Evolutionary conservation across 208 protist species (phyloP), one percentile per base, ranked within the genome.

Genomic region (Tetramitus jugosus): DNA sequence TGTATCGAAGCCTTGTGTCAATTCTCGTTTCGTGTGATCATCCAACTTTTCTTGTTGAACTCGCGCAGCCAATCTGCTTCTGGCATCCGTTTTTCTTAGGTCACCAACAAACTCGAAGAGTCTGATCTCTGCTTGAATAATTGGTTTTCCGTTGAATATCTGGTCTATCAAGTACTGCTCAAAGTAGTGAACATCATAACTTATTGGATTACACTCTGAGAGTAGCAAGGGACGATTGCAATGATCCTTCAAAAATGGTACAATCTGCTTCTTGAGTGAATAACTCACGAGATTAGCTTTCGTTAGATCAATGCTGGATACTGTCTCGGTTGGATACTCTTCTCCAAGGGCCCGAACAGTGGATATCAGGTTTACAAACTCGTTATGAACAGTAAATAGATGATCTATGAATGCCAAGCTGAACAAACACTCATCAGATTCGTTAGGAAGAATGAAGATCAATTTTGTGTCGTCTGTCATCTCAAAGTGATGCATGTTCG

Each of bases 171-270:
- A 31, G 39, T 49, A 49, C 49, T 31, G 37, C 17, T 71, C n/a
- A 49, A 71, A 29, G 35, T 49, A 71, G 0, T 46, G 39, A 42
- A 49, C 43, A 31, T 71, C 65, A 33, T 71, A 71, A 17, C 33
- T 33, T 17, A 71, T 49, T 3, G 14, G 7, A 29, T 35, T 2
- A 49, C 7, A 7, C 3, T 7, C 33, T 42, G 29, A 2, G 35
- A 35, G 35, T 49, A 4, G 3, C 0, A 71, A 31, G 20, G 65
- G 40, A 33, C 65, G 13, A 33, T 49, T 71, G 20, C 65, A 71
- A n/a, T 71, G 65, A 71, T 71, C 65, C 20, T 49, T 71, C 13
- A 71, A 6, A 40, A 49, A 49, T 35, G 65, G 40, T 4, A 71
- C 3, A 35, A 71, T 40, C 31, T 71, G 13, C 26, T 46, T 7